These are phyloP conservation scores for Fomitopsis betulina DNA, from an alignment of 1,284 basidiomycete species.

Conservation along the genomic window DNA sequence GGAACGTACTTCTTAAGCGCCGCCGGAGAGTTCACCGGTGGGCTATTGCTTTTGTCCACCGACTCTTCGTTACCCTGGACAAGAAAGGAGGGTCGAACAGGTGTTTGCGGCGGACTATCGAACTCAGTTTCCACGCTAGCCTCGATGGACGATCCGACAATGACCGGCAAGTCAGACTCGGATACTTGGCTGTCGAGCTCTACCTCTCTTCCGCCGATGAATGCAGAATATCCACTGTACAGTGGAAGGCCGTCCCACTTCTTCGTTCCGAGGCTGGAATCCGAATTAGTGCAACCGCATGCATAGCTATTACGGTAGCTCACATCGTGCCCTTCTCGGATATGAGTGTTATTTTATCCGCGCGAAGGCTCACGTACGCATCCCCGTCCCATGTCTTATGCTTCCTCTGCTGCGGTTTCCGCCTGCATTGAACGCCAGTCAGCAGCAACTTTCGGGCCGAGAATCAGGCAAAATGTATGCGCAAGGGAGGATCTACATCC, in stretches of 20 bases:
- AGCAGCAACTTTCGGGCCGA: background rate
- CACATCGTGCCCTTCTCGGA: constrained; percentile 70
- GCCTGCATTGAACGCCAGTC: constrained; percentile 39
- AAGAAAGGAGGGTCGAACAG: constrained; percentile 12
- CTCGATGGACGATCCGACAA: constrained; percentile 28
- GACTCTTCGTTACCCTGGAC: constrained; percentile 7
- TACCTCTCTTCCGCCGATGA: constrained; percentile 58
- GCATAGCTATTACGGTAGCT: constrained; percentile 15
- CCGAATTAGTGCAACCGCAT: constrained; percentile 4
- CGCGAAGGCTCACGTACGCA: constrained; percentile 51
- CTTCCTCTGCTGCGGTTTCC: constrained; percentile 75
- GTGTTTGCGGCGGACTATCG: constrained; percentile 11
- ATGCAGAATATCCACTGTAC: constrained; percentile 42
- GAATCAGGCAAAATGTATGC: constrained; percentile 2
- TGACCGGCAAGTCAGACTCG: constrained; percentile 44
- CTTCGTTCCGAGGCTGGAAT: constrained; percentile 53
- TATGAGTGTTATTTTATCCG: constrained; percentile 52
- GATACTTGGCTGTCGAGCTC: constrained; percentile 51
- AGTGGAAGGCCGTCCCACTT: constrained; percentile 56
- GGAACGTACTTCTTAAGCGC: constrained; percentile 43
- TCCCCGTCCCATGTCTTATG: constrained; percentile 90
- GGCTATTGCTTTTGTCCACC: constrained; percentile 1
- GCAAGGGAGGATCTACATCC: no score
- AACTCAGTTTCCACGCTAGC: constrained; percentile 27
- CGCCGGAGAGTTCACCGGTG: constrained; percentile 12